Base-by-base conservation (phyloP, 1,284 basidiomycete species). In the Anthracocystis setariae region DNA sequence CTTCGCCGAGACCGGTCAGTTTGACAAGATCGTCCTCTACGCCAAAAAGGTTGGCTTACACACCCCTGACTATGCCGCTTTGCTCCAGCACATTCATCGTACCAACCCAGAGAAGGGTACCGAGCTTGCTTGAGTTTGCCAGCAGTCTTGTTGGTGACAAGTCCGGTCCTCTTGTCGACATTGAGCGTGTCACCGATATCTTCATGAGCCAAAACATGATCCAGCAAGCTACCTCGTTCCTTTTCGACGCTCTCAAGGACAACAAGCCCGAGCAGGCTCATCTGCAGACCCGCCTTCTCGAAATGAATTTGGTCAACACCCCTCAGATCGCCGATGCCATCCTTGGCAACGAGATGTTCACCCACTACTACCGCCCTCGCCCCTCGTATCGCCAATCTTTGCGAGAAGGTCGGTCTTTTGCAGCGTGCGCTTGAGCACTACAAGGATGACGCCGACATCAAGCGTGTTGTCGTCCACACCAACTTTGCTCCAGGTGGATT, bases 171-270 rank as follows among this genome's bases (percentile, higher is more conserved):
- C 85, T 98, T 66, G 92, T 98, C 47, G 95, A 99, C 81, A 86
- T 98, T 65, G 95, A 98, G 84, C 75, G 80, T 24, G 81, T 82
- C 42, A 78, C 78, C 62, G 96, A 99, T 82, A 96, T 98, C 81
- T 98, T 98, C 87, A 96, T 97, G 93, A 91, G 91, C 3, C 95
- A 98, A 84, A 98, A 98, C 86, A 94, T 98, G 93, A 94, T 98
- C 67, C 96, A 98, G 85, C 96, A 95, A 47, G 96, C 96, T 17
- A 99, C 96, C 0, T 95, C 93, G 3, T 98, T 99, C 90, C 86
- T 98, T 47, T 86, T 99, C 58, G 96, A 98, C 83, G 96, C 94
- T n/a, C 88, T 99, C 78, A 98, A 98, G 86, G 96, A 99, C 74
- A 98, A 99, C 87, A 92, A 92, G 84, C 93, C 94, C 0, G 96